Base-by-base conservation (phyloP, 805 yeast species). In the Starmerella powellii region DNA sequence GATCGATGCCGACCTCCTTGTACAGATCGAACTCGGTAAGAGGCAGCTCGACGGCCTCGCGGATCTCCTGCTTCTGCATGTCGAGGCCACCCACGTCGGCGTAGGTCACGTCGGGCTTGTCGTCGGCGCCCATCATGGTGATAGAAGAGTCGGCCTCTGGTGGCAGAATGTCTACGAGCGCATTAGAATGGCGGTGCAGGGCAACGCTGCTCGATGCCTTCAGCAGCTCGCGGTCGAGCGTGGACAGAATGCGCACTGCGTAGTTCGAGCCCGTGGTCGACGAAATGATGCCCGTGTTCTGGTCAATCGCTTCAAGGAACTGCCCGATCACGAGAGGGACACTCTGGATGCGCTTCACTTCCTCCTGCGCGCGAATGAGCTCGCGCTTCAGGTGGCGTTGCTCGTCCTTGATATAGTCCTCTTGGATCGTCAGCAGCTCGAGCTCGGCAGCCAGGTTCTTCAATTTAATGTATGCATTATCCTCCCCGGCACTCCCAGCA, bases 1-100 rank as follows among this genome's bases (percentile, higher is more conserved):
- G 98, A 57, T 91, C 97, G 51, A 91, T 87, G 65, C 99, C 99
- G 58, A 91, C 91, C 64, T 91, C 97, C 58, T 84, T 81, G 65
- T 91, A 91, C 51, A 93, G 70, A 56, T 93, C 98, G 30, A 91
- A 93, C 61, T 91, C 97, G 13, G 94, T 81, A 56, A 91, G 72
- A 11, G 98, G 98, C 54, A 91, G 71, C 63, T 91, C 98, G 13
- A 91, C 97, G 2, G 98, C 98, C 66, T 91, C 99, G 58, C 96
- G 76, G 50, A 91, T 91, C 66, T 91, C 99, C 64, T 93, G 98
- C 57, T 91, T 93, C 64, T 91, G 99, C 94, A 91, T 86, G 63
- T 91, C 98, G 60, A 91, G 70, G 31, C 98, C 99, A 64, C 99
- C 99, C 43, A 91, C 96, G 62, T 91, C 98, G 27, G 95, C 94